Percentiles rank a stretch among this genome's conserved stretches.
These are phyloP conservation scores for Neodidymelliopsis sp. DNA, from an alignment of 2,329 filamentous ascomycete species.

Conservation along the genomic window DNA sequence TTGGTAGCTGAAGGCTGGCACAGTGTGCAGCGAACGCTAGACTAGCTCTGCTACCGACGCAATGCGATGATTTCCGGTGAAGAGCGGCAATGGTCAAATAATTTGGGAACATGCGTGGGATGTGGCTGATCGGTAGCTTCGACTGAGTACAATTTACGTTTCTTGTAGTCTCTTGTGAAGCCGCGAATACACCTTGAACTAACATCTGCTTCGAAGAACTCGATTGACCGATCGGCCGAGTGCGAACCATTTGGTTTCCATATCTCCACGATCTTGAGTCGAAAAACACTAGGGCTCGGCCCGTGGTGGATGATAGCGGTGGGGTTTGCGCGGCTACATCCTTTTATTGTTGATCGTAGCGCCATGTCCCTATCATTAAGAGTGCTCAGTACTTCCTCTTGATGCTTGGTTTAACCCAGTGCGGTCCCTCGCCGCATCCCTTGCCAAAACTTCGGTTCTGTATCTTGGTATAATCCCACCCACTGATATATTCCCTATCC, in stretches of 20 bases:
- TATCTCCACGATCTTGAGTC: too few species aligned
- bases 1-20: not conserved
- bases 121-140: not conserved
- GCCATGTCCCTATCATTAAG: not conserved
- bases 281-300: too few species aligned
- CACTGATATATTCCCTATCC: slow-evolving; percentile 31
- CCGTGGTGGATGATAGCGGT: not conserved
- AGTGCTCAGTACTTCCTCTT: slow-evolving; percentile 12
- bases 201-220: too few species aligned
- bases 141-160: too few species aligned
- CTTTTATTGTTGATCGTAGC: too few species aligned
- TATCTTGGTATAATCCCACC: slow-evolving; percentile 40
- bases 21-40: not conserved
- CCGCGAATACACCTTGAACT: too few species aligned
- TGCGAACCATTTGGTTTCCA: too few species aligned
- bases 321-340: too few species aligned
- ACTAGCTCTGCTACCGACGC: not conserved
- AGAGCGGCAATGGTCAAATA: too few species aligned
- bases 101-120: too few species aligned
- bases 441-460: slow-evolving; percentile 16
- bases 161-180: too few species aligned
- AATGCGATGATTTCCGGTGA: not conserved
- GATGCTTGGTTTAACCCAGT: slow-evolving; percentile 21
- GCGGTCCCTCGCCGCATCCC: slow-evolving; percentile 20
- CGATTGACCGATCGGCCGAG: too few species aligned